These are phyloP conservation scores for Glycine latifolia DNA, from an alignment of 306 rosid species.

Conservation along the genomic window DNA sequence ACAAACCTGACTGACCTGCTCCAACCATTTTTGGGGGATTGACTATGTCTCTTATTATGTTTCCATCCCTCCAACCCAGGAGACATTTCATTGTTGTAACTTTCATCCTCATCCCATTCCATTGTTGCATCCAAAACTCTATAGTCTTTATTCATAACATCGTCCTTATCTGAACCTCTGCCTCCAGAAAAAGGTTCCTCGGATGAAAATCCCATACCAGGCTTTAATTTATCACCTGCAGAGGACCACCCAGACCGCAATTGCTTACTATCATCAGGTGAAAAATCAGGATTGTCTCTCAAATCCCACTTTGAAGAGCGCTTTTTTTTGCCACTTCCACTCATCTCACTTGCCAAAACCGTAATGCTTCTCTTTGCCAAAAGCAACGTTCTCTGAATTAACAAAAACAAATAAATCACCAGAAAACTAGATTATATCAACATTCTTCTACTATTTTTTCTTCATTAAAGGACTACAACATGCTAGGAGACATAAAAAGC, in stretches of 20 bases:
- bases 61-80: constrained; percentile 83
- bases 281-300: constrained; percentile 68
- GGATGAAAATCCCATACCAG: constrained; percentile 54
- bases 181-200: constrained; percentile 72
- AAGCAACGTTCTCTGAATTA: constrained; percentile 52
- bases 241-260: constrained; percentile 66
- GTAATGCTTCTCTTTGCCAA: constrained; percentile 47
- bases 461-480: constrained; percentile 25
- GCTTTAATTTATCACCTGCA: constrained; percentile 65
- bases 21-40: constrained; percentile 77
- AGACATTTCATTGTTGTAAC: constrained; percentile 69
- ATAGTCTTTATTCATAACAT: constrained; percentile 58
- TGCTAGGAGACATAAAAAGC: constrained; percentile 14
- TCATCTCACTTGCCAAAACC: constrained; percentile 63
- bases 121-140: constrained; percentile 57
- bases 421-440: constrained; percentile 13
- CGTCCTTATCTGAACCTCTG: constrained; percentile 69
- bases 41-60: constrained; percentile 62
- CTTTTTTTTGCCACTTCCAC: constrained; percentile 81
- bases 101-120: constrained; percentile 73
- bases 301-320: constrained; percentile 94
- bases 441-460: constrained; percentile 29
- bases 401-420: constrained; percentile 47
- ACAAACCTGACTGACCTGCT: constrained; percentile 73
- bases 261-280: constrained; percentile 61